Evolutionary conservation across 805 yeast species (phyloP).

Genomic region (Candida maesae): DNA sequence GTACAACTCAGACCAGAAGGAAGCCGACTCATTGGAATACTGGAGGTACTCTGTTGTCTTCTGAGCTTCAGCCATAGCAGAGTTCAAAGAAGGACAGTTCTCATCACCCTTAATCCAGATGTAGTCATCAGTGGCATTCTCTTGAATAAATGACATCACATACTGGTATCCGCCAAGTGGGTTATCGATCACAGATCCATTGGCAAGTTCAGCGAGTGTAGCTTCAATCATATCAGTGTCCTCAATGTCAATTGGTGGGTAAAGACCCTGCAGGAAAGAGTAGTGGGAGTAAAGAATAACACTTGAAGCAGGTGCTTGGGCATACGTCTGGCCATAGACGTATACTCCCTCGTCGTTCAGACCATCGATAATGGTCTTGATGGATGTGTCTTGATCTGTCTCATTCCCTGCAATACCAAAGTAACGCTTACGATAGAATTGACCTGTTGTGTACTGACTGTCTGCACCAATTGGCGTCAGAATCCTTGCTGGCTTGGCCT

Average conservation of each 20-base stretch:
- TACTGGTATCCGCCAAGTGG: constrained; percentile 46
- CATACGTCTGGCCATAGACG: constrained; percentile 34
- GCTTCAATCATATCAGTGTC: constrained; percentile 18
- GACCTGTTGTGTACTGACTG: constrained; percentile 36
- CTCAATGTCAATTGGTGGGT: constrained; percentile 37
- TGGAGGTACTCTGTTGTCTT: constrained; percentile 29
- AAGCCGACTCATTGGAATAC: constrained; percentile 31
- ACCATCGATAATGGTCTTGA: constrained; percentile 31
- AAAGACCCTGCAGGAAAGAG: constrained; percentile 45
- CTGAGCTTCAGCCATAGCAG: constrained; percentile 31
- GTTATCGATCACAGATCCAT: constrained; percentile 36
- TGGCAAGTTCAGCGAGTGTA: constrained; percentile 33
- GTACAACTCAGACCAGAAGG: constrained; percentile 36
- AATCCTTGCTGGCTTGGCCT: constrained; percentile 40
- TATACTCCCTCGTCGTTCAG: constrained; percentile 34
- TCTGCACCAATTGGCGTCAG: constrained; percentile 42
- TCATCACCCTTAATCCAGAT: constrained; percentile 42
- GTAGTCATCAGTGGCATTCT: constrained; percentile 32
- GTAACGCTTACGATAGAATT: constrained; percentile 40
- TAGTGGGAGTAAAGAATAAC: constrained; percentile 40
- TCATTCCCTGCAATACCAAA: constrained; percentile 31
- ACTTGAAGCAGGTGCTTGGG: constrained; percentile 31
- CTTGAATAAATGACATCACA: constrained; percentile 36
- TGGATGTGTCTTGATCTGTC: constrained; percentile 18
- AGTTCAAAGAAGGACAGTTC: constrained; percentile 37